Evolutionary conservation across 257 asterid species (phyloP), one percentile per base, ranked within the genome.

Genomic region (Solanum chilense): DNA sequence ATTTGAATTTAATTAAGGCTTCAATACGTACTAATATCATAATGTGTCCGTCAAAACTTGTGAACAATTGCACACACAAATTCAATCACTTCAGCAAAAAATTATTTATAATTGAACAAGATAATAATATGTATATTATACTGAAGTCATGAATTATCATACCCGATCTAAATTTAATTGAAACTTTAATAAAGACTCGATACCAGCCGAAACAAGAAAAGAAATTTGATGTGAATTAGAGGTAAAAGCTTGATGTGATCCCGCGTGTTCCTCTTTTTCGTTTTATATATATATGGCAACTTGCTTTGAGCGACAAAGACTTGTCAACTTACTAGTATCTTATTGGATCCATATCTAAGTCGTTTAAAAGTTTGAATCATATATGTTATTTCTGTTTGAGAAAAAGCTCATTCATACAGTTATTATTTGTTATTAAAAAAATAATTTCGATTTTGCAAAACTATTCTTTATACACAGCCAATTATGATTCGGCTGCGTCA

Each of bases 101-200:
- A 1, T 52, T 52, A 52, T 52, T 52, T 6, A 52, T 9, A 52
- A 49, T 16, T 49, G 60, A 49, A 49, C 60, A 49, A 18, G 60
- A 49, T 49, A 49, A 49, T 49, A 49, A 49, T 16, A 52, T 52
- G 62, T 16, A 52, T 52, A 52, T 16, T 52, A 23, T 52, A 52
- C 9, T 52, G 3, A 16, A 52, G n/a, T 52, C 20, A 52, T 52
- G 62, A 52, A n/a, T 6, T 16, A 16, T 52, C 10, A 4, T 52
- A 10, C 3, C 62, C 18, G 2, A 18, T 52, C 20, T 52, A 9
- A 18, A 18, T 52, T 52, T 16, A 52, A 52, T 52, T 0, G 2
- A 0, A 52, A 9, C 62, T 52, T 4, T 23, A 16, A 18, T 52
- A 4, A 1, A 1, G 10, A 52, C n/a, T 20, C 10, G n/a, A 52